Percentiles rank a stretch among this genome's conserved stretches.
These are phyloP conservation scores for Dendryphion nanum DNA, from an alignment of 2,329 filamentous ascomycete species.

Conservation along the genomic window DNA sequence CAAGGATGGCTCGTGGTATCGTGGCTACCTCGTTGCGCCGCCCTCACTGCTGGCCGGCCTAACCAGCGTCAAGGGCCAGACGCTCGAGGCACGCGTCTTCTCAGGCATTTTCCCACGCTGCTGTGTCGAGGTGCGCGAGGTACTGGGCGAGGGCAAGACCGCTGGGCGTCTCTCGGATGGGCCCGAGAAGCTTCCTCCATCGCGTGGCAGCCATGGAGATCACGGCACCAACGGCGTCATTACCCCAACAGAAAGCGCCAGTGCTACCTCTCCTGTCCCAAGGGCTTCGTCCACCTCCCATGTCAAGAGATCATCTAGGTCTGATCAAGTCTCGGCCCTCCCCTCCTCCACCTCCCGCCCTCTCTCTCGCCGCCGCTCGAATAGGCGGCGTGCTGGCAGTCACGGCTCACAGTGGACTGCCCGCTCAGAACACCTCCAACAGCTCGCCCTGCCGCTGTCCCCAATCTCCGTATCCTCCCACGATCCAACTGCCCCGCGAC, in stretches of 20 bases:
- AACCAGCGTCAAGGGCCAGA: slow-evolving; percentile 87
- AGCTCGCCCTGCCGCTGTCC: slow-evolving; percentile 38
- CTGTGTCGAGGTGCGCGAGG: slow-evolving; percentile 92
- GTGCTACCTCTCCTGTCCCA: slow-evolving; percentile 23
- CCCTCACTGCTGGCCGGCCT: slow-evolving; percentile 89
- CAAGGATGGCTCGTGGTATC: slow-evolving; percentile 81
- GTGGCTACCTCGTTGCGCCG: slow-evolving; percentile 91
- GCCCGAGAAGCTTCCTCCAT: slow-evolving; percentile 12
- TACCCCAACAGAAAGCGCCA: slow-evolving; percentile 39
- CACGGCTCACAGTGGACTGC: slow-evolving; percentile 38
- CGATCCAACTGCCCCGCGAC: slow-evolving; percentile 69
- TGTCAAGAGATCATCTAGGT: slow-evolving; percentile 19
- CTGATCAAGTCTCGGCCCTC: slow-evolving; percentile 24
- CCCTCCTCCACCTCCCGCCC: slow-evolving; percentile 23
- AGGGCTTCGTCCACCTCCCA: slow-evolving; percentile 14
- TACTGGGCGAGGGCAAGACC: slow-evolving; percentile 63
- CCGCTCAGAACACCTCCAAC: slow-evolving; percentile 40
- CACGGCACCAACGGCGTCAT: slow-evolving; percentile 36
- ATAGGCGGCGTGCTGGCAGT: slow-evolving; percentile 33
- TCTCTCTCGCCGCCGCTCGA: slow-evolving; percentile 28
- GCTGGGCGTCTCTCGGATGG: slow-evolving; percentile 11
- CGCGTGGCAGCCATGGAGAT: slow-evolving; percentile 18
- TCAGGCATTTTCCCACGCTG: slow-evolving; percentile 96
- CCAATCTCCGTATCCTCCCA: slow-evolving; percentile 46
- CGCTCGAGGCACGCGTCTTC: slow-evolving; percentile 91